Base-by-base conservation (phyloP, 352 stramenopile species). In the Phytophthora fragariae region DNA sequence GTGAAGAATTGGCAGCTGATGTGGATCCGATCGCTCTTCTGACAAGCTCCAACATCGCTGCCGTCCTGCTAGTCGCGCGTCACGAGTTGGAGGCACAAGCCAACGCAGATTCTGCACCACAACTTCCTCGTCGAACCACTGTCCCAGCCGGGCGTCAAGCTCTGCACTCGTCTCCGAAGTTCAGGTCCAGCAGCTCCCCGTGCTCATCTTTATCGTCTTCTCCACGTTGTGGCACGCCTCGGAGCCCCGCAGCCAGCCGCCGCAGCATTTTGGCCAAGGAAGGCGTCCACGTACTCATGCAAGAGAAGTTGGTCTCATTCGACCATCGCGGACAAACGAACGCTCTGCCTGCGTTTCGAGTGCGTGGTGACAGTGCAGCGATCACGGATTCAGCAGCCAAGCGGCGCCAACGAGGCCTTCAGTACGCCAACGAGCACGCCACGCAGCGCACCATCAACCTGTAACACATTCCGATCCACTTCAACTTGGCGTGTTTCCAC, bases 241-340 rank as follows among this genome's bases (percentile, higher is more conserved):
- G 57, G 29, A 80, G 59, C 12, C 47, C 68, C 1, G 54, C 64
- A 46, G 12, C 39, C 39, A 46, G 71, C 15, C 79, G 79, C 31
- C 77, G 74, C 56, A 90, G 83, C 37, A 84, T 90, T 60, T 68
- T 90, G 44, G 77, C 77, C 15, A 80, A 64, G 29, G 83, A 90
- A 35, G 83, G 83, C 17, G 62, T 64, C 3, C 83, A 90, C 46
- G 72, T 90, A 49, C 66, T 90, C 7, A 81, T 90, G 77, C 79
- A 84, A 61, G 83, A 90, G 24, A 85, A 81, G 56, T 27, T 90
- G 54, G 52, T 67, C 8, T 64, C 65, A 3, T 90, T 79, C 63
- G 68, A 87, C 59, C 68, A 87, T 63, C 80, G 83, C 55, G 66
- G 66, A 2, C 71, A 76, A 37, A 53, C 67, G 44, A 61, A 78